Conservation (phyloP, 176 grass and related monocot genomes). For the maize (Zea mays) region DNA sequence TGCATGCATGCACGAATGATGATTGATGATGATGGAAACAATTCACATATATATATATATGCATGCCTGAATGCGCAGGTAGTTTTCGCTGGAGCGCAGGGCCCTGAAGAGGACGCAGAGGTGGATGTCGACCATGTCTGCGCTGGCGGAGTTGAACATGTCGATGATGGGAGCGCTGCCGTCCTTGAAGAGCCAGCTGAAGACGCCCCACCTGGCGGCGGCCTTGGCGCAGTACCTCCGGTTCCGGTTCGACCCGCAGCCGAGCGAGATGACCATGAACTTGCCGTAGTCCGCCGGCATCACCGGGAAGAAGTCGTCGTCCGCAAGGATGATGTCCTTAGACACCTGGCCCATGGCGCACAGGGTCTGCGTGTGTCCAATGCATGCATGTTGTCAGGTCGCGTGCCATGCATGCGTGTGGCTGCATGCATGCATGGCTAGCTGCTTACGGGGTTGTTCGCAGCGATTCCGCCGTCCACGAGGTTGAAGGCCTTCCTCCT, state of each 20-base stretch:
- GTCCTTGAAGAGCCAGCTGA: conserved; percentile 63
- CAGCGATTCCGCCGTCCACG: conserved; percentile 61
- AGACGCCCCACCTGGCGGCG: conserved; percentile 61
- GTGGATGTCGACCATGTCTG: conserved; percentile 86
- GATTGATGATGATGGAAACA: conserved; percentile 8
- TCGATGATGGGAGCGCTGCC: conserved; percentile 56
- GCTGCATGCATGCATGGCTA: neutral
- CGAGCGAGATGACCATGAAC: conserved; percentile 74
- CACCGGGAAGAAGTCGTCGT: conserved; percentile 44
- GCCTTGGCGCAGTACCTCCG: conserved; percentile 45
- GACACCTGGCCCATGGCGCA: conserved; percentile 56
- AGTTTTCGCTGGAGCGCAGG: conserved; percentile 35
- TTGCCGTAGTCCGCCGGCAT: conserved; percentile 52
- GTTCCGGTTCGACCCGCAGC: conserved; percentile 53
- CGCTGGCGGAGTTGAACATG: conserved; percentile 64
- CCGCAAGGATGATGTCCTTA: conserved; percentile 41
- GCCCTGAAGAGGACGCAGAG: conserved; percentile 62
- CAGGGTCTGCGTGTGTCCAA: conserved; percentile 42
- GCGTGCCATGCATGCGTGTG: neutral
- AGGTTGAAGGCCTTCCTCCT: conserved; percentile 51
- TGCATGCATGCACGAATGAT: conserved; percentile 49
- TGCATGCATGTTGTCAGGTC: neutral
- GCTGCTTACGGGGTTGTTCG: conserved; percentile 70
- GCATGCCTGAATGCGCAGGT: conserved; percentile 73
- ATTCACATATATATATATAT: no score